Percentiles rank a stretch among this genome's conserved stretches.
Evolutionary conservation across 768 basidiomycete species (phyloP).

Genomic region (Lanmaoa rubissima): DNA sequence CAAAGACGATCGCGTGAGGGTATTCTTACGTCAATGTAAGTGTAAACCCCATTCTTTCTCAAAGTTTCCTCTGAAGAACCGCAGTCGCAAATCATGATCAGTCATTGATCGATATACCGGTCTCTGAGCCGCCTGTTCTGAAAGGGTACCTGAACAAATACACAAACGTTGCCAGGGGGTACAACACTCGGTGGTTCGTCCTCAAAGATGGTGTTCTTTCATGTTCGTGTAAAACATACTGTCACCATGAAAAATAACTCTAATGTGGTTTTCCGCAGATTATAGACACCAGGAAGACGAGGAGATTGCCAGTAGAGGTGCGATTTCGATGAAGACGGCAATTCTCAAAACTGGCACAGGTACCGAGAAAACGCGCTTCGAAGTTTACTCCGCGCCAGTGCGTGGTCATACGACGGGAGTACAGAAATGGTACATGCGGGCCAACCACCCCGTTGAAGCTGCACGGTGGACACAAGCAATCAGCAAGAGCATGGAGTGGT

Average conservation of each 20-base stretch:
- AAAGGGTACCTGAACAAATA: conserved; percentile 90
- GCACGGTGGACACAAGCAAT: conserved; percentile 84
- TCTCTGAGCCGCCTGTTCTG: conserved; percentile 56
- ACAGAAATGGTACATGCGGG: conserved; percentile 82
- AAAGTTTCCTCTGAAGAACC: not conserved
- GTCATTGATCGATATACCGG: conserved; percentile 53
- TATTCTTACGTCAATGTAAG: conserved; percentile 82
- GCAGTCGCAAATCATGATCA: conserved; percentile 80
- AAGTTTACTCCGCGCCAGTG: conserved; percentile 65
- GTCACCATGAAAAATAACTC: not conserved
- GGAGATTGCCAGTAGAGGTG: conserved; percentile 77
- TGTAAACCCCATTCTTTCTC: conserved; percentile 10
- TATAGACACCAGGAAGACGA: conserved; percentile 92
- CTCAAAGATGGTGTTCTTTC: conserved; percentile 82
- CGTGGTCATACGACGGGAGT: conserved; percentile 43
- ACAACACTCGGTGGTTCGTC: conserved; percentile 90
- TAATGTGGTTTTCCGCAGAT: conserved; percentile 38
- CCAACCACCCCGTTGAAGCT: conserved; percentile 87
- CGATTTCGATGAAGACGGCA: conserved; percentile 84
- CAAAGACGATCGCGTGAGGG: conserved; percentile 78
- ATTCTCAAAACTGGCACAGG: conserved; percentile 51
- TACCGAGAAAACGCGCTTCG: conserved; percentile 71
- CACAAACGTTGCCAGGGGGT: conserved; percentile 88
- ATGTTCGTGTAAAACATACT: conserved; percentile 47
- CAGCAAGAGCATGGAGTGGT: conserved; percentile 69